These are phyloP conservation scores for Trifolium fragiferum DNA, from an alignment of 306 rosid genomes.

Conservation along the genomic window DNA sequence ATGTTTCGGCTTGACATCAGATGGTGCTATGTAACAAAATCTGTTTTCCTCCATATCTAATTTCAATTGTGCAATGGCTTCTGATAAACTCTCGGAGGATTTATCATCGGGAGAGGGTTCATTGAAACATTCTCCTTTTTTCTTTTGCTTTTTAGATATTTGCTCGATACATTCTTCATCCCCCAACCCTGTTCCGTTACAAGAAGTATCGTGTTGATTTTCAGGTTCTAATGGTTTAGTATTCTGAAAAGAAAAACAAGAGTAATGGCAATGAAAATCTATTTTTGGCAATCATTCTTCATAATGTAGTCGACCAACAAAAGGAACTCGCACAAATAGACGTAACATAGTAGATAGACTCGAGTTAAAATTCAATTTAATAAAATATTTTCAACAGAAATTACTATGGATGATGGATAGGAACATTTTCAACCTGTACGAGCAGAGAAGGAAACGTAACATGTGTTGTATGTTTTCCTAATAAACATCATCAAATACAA, in stretches of 20 bases:
- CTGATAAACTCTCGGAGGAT: constrained; percentile 41
- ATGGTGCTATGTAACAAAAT: constrained; percentile 67
- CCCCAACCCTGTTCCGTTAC: constrained; percentile 39
- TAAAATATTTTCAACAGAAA: not conserved
- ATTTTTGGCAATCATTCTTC: constrained; percentile 32
- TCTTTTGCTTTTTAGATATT: constrained; percentile 36
- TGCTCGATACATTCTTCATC: constrained; percentile 31
- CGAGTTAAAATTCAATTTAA: not conserved
- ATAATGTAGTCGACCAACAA: not conserved
- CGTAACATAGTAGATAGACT: constrained; percentile 30
- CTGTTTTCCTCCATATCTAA: constrained; percentile 86
- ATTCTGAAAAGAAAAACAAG: constrained; percentile 52
- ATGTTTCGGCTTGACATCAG: constrained; percentile 51
- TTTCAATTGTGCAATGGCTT: constrained; percentile 63
- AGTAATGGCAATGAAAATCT: not conserved
- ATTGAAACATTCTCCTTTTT: constrained; percentile 23
- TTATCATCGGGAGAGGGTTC: constrained; percentile 30
- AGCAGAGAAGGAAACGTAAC: not conserved
- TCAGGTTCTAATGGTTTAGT: constrained; percentile 39
- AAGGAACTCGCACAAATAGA: constrained; percentile 24
- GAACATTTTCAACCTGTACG: not conserved
- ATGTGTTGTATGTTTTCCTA: not conserved
- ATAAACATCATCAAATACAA: constrained; percentile 19
- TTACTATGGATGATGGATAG: not conserved
- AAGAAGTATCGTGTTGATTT: constrained; percentile 25